Evolutionary conservation across 2,329 filamentous ascomycete genomes (phyloP).

Genomic region (Phialemoniopsis sp.): DNA sequence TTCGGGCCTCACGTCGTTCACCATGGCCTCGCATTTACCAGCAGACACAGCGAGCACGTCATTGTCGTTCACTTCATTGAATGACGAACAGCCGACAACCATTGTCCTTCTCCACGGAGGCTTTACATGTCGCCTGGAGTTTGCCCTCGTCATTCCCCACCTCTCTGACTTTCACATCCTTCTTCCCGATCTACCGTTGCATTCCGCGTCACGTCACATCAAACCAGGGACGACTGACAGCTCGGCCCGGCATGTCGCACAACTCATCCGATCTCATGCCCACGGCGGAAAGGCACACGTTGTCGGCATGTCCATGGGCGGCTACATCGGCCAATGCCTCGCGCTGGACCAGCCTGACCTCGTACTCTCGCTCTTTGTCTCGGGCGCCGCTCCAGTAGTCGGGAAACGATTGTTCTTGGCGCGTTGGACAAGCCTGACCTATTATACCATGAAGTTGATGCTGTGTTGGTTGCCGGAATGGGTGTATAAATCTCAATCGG

Average conservation of each 20-base stretch:
- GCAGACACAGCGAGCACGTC: too few species aligned
- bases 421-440: too few species aligned
- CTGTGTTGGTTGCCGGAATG: too few species aligned
- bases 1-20: too few species aligned
- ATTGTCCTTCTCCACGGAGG: slow-evolving; percentile 26
- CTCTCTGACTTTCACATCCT: slow-evolving; percentile 28
- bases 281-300: slow-evolving; percentile 26
- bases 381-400: slow-evolving; percentile 20
- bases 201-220: slow-evolving; percentile 26
- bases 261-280: slow-evolving; percentile 24
- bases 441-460: too few species aligned
- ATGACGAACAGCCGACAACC: slow-evolving; percentile 19
- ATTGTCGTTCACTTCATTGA: slow-evolving; percentile 1
- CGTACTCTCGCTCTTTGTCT: slow-evolving; percentile 24
- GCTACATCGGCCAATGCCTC: slow-evolving; percentile 22
- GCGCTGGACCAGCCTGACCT: slow-evolving; percentile 23
- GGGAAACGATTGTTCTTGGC: too few species aligned
- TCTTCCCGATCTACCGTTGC: slow-evolving; percentile 26
- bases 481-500: too few species aligned
- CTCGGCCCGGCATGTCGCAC: slow-evolving; percentile 22
- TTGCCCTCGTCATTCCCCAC: slow-evolving; percentile 21
- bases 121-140: slow-evolving; percentile 27
- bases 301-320: slow-evolving; percentile 30
- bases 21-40: too few species aligned
- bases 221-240: slow-evolving; percentile 20